These are phyloP conservation scores for Acanthochlamys bracteata DNA, from an alignment of 106 monocot genomes.

Conservation along the genomic window DNA sequence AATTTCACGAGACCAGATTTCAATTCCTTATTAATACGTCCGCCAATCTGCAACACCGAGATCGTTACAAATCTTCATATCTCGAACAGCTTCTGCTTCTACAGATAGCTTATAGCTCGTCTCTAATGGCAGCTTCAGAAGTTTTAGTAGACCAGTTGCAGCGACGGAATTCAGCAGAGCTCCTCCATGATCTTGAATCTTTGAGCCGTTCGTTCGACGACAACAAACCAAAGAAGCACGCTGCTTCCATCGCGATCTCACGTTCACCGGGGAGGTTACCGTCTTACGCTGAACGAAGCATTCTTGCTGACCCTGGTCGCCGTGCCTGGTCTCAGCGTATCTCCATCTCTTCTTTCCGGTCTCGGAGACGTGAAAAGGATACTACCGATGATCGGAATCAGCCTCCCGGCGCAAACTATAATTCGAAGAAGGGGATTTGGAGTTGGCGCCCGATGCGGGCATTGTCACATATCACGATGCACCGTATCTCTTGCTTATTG, in stretches of 20 bases:
- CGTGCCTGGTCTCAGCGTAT: constrained; percentile 60
- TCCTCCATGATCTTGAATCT: constrained; percentile 82
- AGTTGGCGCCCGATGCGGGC: constrained; percentile 84
- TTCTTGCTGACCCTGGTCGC: neutral
- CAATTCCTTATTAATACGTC: no score
- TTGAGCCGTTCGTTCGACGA: constrained; percentile 69
- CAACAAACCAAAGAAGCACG: constrained; percentile 46
- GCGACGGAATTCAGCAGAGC: constrained; percentile 8
- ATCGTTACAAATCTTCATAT: no score
- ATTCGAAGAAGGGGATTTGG: constrained; percentile 75
- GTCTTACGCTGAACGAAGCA: neutral
- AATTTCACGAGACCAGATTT: no score
- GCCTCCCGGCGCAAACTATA: neutral
- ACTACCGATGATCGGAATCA: neutral
- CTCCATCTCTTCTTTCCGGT: constrained; percentile 81
- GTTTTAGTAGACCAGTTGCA: no score
- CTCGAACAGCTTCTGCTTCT: no score
- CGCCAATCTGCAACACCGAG: no score
- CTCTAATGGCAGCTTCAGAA: no score
- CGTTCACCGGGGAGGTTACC: constrained; percentile 15
- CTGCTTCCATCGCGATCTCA: constrained; percentile 59
- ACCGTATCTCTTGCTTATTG: constrained; percentile 59
- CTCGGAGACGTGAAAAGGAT: constrained; percentile 11
- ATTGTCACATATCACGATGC: constrained; percentile 74
- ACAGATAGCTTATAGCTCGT: no score